Percentiles rank a stretch among this genome's conserved stretches.
Evolutionary conservation across 345 rosid genomes (phyloP).

Genomic region (Rhodomyrtus tomentosa): DNA sequence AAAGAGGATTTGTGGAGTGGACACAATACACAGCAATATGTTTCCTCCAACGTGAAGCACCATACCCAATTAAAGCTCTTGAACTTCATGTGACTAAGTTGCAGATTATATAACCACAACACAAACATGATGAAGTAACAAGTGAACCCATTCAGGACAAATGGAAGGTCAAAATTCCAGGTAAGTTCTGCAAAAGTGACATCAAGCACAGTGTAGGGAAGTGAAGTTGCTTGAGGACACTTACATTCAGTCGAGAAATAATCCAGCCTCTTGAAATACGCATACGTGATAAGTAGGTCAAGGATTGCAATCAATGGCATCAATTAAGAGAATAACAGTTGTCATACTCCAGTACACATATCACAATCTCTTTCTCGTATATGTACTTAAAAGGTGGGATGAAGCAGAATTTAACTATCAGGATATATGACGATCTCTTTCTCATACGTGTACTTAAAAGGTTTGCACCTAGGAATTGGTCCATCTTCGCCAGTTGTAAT

Average conservation of each 20-base stretch:
- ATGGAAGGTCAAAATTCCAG: background rate
- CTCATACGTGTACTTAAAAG: slow-evolving; percentile 89
- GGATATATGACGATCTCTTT: slow-evolving; percentile 99
- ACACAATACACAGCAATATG: background rate
- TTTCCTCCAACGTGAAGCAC: background rate
- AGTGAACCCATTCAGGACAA: background rate
- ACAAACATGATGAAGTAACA: background rate
- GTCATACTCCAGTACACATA: background rate
- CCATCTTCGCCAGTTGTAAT: slow-evolving; percentile 95
- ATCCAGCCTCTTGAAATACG: slow-evolving; percentile 92
- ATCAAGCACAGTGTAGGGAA: background rate
- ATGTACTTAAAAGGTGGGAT: background rate
- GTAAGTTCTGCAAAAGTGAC: background rate
- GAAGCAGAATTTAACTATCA: slow-evolving; percentile 1
- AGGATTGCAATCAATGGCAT: slow-evolving; percentile 13
- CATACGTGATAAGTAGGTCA: slow-evolving; percentile 69
- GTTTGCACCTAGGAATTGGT: slow-evolving; percentile 95
- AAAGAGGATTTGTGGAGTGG: background rate
- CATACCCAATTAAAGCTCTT: background rate
- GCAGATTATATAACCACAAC: background rate
- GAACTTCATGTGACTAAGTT: background rate
- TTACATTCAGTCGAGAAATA: slow-evolving; percentile 99
- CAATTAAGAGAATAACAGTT: background rate
- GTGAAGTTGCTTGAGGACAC: slow-evolving; percentile 1
- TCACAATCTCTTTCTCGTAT: background rate